Evolutionary conservation across 306 rosid genomes (phyloP).

Genomic region (Amphicarpaea edgeworthii): DNA sequence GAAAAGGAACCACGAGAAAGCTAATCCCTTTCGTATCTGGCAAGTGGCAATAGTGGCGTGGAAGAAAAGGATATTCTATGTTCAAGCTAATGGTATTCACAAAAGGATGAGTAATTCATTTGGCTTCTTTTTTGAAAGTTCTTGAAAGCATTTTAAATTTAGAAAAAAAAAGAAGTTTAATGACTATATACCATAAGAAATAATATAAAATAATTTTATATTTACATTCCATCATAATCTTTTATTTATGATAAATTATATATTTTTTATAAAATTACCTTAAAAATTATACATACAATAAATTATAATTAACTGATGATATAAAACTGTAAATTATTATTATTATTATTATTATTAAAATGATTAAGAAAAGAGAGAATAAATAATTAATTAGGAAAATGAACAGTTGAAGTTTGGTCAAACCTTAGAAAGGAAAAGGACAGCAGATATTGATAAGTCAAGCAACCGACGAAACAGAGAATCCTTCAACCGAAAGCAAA

Average conservation of each 20-base stretch:
- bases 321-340: too few relatives aligned
- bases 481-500: constrained; percentile 73
- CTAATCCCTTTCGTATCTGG: constrained; percentile 5
- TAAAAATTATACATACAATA: too few relatives aligned
- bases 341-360: too few relatives aligned
- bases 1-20: not conserved
- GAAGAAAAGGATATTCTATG: constrained; percentile 67
- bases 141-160: constrained; percentile 1
- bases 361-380: not conserved
- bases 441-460: constrained; percentile 49
- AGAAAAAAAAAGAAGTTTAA: too few relatives aligned
- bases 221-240: too few relatives aligned
- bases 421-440: constrained; percentile 53
- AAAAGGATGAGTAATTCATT: constrained; percentile 40
- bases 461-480: constrained; percentile 59
- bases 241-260: too few relatives aligned
- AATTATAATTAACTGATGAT: too few relatives aligned
- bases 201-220: too few relatives aligned
- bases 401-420: constrained; percentile 53
- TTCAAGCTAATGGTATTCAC: constrained; percentile 15
- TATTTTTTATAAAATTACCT: too few relatives aligned
- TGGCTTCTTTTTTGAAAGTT: constrained; percentile 61
- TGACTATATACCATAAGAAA: too few relatives aligned
- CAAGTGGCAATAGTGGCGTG: constrained; percentile 30
- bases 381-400: constrained; percentile 4